A percentile compares a stretch with the other conserved stretches of the same genome.
Evolutionary conservation across 148 eudicot genomes (phyloP).

Genomic region (Selenicereus undatus): DNA sequence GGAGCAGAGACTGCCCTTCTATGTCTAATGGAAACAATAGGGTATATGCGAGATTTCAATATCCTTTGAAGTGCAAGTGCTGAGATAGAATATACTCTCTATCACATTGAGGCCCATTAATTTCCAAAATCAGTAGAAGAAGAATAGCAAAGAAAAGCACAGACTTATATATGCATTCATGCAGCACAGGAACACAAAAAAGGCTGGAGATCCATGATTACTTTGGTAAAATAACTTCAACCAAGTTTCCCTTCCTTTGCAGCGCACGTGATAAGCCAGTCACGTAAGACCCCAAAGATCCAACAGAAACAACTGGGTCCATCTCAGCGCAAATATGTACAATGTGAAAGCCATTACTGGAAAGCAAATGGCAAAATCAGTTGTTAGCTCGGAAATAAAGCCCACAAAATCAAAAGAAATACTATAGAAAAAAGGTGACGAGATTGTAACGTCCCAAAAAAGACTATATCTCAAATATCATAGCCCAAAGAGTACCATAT

Average conservation of each 20-base stretch:
- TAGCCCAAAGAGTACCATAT: background rate
- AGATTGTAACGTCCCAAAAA: background rate
- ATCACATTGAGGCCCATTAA: background rate
- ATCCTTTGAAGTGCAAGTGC: background rate
- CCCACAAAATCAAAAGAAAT: background rate
- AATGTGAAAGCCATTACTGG: conserved; percentile 55
- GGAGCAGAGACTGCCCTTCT: too few relatives aligned
- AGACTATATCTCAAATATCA: background rate
- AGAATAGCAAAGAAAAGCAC: background rate
- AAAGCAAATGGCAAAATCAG: conserved; percentile 19
- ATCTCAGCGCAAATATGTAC: conserved; percentile 72
- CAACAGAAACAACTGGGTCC: conserved; percentile 63
- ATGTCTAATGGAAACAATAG: too few relatives aligned
- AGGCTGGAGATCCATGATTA: conserved; percentile 32
- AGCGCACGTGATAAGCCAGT: conserved; percentile 62
- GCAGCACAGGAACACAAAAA: background rate
- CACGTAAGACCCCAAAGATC: conserved; percentile 63
- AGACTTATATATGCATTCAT: background rate
- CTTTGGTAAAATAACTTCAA: conserved; percentile 79
- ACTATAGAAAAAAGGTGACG: background rate
- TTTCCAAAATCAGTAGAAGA: background rate
- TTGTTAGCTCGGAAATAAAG: conserved; percentile 7
- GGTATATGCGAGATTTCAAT: too few relatives aligned
- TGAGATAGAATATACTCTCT: background rate
- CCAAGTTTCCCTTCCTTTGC: conserved; percentile 59